Percentiles rank a stretch among this genome's conserved stretches.
phyloP scores from a whole-genome alignment of 2,329 filamentous ascomycete genomes.

The Zymoseptoria pseudotritici region DNA sequence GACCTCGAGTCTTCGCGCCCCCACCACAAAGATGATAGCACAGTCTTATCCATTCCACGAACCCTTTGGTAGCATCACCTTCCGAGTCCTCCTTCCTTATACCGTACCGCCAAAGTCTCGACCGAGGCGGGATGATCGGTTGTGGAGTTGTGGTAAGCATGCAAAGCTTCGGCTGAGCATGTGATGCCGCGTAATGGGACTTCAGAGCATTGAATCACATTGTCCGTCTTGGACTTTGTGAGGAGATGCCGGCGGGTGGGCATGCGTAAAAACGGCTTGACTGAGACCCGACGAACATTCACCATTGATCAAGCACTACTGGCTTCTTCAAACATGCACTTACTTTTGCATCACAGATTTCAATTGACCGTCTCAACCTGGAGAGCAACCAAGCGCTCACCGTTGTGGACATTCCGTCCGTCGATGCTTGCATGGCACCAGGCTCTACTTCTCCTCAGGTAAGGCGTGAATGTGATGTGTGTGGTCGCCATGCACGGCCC shows the following conservation, averaged over 20 bases:
- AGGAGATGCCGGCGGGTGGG: slow-evolving; percentile 31
- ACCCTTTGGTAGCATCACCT: slow-evolving; percentile 27
- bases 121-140: slow-evolving; percentile 30
- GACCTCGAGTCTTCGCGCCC: background rate
- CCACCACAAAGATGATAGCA: slow-evolving; percentile 29
- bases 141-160: slow-evolving; percentile 30
- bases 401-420: background rate
- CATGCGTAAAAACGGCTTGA: slow-evolving; percentile 34
- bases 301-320: background rate
- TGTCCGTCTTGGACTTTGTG: slow-evolving; percentile 30
- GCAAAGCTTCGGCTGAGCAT: slow-evolving; percentile 15
- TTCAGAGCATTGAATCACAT: slow-evolving; percentile 27
- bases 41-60: slow-evolving; percentile 37
- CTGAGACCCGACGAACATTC: slow-evolving; percentile 19
- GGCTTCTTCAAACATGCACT: background rate
- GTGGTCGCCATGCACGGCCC: background rate
- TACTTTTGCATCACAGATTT: background rate
- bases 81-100: slow-evolving; percentile 32
- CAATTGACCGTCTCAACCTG: background rate
- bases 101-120: slow-evolving; percentile 27
- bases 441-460: background rate
- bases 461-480: background rate
- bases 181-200: slow-evolving; percentile 23
- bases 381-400: background rate
- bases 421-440: background rate